phyloP scores from a whole-genome alignment of 2,329 filamentous ascomycete species.

The Hirsutella thompsonii region DNA sequence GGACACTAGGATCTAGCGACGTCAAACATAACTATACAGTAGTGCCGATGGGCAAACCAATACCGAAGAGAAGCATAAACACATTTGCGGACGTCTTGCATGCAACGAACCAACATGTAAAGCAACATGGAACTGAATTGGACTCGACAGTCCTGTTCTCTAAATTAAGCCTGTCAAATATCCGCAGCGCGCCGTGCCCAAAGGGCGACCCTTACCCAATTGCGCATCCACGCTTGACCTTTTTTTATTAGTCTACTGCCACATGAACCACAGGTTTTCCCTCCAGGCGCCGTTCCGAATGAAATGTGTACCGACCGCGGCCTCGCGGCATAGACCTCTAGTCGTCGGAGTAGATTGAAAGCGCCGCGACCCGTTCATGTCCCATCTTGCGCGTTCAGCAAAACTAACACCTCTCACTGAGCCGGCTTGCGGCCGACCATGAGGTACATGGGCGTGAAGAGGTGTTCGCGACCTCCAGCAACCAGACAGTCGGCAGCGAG shows the following conservation, averaged over 20 bases:
- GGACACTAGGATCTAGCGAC: too few species aligned
- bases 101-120: too few species aligned
- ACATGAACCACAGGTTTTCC: neutral
- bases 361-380: too few species aligned
- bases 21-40: too few species aligned
- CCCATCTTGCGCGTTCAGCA: neutral
- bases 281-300: neutral
- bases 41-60: too few species aligned
- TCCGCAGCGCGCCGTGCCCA: neutral
- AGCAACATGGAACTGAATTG: too few species aligned
- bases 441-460: constrained; percentile 98
- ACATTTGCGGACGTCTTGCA: too few species aligned
- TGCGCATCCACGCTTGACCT: neutral
- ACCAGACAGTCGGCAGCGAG: constrained; percentile 74
- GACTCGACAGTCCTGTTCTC: too few species aligned
- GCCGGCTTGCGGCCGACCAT: constrained; percentile 83
- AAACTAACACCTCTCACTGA: constrained; percentile 3
- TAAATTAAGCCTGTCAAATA: too few species aligned
- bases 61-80: too few species aligned
- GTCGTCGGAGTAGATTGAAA: too few species aligned
- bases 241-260: neutral
- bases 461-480: constrained; percentile 70
- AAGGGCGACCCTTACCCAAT: neutral
- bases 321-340: too few species aligned
- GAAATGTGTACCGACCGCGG: neutral